Evolutionary conservation across 2,329 filamentous ascomycete species (phyloP).

Genomic region (Zarea fungicola): DNA sequence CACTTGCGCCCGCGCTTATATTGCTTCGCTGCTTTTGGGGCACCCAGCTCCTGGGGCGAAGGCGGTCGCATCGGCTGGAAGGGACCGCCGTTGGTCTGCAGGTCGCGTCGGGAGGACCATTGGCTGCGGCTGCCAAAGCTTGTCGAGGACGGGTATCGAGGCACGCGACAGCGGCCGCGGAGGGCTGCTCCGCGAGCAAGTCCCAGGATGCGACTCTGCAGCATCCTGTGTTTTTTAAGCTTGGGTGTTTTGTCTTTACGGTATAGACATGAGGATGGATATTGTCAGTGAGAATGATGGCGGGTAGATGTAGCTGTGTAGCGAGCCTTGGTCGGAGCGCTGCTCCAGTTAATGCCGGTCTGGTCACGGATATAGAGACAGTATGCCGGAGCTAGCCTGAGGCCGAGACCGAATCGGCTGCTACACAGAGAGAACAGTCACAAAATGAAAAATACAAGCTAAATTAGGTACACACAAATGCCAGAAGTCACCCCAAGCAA

Average conservation of each 20-base stretch:
- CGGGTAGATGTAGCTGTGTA: neutral
- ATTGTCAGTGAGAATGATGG: neutral
- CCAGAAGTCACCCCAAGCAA: no score
- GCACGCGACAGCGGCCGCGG: constrained; percentile 10
- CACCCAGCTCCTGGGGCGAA: constrained; percentile 71
- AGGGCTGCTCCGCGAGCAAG: neutral
- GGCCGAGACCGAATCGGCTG: no score
- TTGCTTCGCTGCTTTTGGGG: constrained; percentile 62
- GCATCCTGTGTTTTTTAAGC: constrained; percentile 1
- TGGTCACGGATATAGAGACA: no score
- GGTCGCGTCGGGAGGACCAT: constrained; percentile 18
- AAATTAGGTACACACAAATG: no score
- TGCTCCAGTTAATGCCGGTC: no score
- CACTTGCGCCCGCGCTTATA: constrained; percentile 69
- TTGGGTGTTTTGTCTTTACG: constrained; percentile 4
- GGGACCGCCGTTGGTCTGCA: constrained; percentile 31
- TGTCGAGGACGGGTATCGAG: neutral
- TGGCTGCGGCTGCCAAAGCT: neutral
- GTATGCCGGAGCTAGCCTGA: no score
- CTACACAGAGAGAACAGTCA: no score
- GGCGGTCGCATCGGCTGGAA: constrained; percentile 70
- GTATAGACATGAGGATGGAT: neutral
- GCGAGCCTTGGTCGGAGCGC: no score
- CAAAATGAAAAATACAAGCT: no score
- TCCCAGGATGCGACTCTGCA: constrained; percentile 5